These are phyloP conservation scores for Marasmius fiardii DNA, from an alignment of 1,284 basidiomycete genomes.

Conservation along the genomic window DNA sequence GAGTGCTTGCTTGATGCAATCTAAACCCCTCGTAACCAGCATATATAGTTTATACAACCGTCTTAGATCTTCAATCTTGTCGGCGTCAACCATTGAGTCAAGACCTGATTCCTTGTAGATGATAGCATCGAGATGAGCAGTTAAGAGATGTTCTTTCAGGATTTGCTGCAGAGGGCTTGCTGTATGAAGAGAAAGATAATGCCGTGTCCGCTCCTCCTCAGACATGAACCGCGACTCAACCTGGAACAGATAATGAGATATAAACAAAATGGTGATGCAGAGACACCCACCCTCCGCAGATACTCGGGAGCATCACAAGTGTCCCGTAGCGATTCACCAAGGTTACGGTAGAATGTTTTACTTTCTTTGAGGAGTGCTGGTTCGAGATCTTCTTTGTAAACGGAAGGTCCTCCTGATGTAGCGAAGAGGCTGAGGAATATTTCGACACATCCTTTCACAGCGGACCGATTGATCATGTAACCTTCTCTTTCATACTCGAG, in stretches of 20 bases:
- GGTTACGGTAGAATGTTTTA: conserved; percentile 75
- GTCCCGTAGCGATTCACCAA: conserved; percentile 72
- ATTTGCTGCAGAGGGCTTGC: conserved; percentile 69
- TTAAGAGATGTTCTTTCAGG: conserved; percentile 77
- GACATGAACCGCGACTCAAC: conserved; percentile 82
- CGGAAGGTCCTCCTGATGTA: conserved; percentile 48
- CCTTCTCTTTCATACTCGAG: conserved; percentile 93
- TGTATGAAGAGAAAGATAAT: conserved; percentile 85
- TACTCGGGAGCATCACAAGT: conserved; percentile 83
- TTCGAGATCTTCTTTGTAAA: conserved; percentile 89
- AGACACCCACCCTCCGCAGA: conserved; percentile 66
- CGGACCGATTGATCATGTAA: conserved; percentile 87
- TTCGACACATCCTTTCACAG: conserved; percentile 88
- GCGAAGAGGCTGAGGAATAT: conserved; percentile 74
- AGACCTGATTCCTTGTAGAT: conserved; percentile 88
- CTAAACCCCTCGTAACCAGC: conserved; percentile 69
- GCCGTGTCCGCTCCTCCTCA: conserved; percentile 85
- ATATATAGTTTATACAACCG: conserved; percentile 81
- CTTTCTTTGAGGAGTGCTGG: conserved; percentile 80
- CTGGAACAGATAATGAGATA: conserved; percentile 37
- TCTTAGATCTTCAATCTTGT: conserved; percentile 75
- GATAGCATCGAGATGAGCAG: conserved; percentile 73
- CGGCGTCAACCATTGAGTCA: conserved; percentile 83
- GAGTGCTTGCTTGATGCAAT: conserved; percentile 65
- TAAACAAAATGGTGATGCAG: conserved; percentile 12